phyloP scores from a whole-genome alignment of 441 rosid genomes.

The Erodium trifolium region DNA sequence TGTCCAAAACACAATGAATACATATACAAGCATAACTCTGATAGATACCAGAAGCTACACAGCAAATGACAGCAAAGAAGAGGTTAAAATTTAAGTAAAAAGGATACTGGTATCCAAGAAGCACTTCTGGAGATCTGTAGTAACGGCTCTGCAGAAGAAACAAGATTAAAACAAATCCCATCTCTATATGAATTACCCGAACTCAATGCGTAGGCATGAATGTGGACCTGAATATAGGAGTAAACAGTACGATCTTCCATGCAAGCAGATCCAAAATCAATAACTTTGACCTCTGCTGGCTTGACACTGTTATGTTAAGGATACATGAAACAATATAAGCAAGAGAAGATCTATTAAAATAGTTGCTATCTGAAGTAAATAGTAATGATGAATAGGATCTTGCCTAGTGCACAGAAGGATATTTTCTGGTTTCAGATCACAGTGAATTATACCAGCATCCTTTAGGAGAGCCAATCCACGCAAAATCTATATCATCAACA shows the following conservation, averaged over 20 bases:
- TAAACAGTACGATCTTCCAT: slow-evolving; percentile 98
- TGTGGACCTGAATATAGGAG: slow-evolving; percentile 92
- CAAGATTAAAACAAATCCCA: slow-evolving; percentile 17
- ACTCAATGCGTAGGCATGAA: slow-evolving; percentile 11
- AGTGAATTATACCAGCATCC: slow-evolving; percentile 96
- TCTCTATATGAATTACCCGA: slow-evolving; percentile 16
- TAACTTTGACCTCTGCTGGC: slow-evolving; percentile 95
- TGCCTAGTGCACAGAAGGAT: slow-evolving; percentile 94
- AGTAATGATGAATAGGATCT: slow-evolving; percentile 22
- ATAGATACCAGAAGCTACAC: neutral
- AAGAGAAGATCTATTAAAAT: slow-evolving; percentile 5
- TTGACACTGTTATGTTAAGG: slow-evolving; percentile 50
- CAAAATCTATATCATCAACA: slow-evolving; percentile 51
- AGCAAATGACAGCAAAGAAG: slow-evolving; percentile 6
- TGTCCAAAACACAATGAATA: slow-evolving; percentile 2
- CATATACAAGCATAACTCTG: neutral
- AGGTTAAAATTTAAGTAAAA: slow-evolving; percentile 13
- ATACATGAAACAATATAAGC: slow-evolving; percentile 16
- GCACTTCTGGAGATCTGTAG: slow-evolving; percentile 98
- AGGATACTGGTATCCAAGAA: slow-evolving; percentile 99
- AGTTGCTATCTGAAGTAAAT: slow-evolving; percentile 14
- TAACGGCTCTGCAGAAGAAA: slow-evolving; percentile 87
- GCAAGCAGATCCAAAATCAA: slow-evolving; percentile 99
- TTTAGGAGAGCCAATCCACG: slow-evolving; percentile 81
- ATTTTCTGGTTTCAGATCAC: slow-evolving; percentile 98